Evolutionary conservation across 495 filamentous ascomycete genomes (phyloP), one percentile per base, ranked within the genome.

Genomic region (Penicillium fimorum): DNA sequence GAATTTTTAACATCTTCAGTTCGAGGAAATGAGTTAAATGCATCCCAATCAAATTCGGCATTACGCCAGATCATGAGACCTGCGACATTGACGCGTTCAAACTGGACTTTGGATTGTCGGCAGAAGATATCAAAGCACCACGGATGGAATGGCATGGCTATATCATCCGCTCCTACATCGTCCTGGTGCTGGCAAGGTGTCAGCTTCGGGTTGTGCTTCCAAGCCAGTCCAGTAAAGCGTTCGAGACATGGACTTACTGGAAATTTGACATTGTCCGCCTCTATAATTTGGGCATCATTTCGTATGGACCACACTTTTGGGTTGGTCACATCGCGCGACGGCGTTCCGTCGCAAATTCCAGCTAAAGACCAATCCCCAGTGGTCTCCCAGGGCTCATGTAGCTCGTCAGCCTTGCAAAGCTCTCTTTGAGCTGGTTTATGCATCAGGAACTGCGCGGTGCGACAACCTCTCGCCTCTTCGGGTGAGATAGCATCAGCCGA

Each of bases 101-200:
- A 59, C 4, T 55, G 57, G 10, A 18, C 5, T 43, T 58, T 58
- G 24, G 66, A 67, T 30, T 66, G 56, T 4, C 58, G 61, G 12
- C 46, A 60, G 43, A 66, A 71, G 15, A 70, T 68, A 37, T 73
- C 70, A 37, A 75, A 69, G 53, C 70, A 71, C 49, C 66, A 64
- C 3, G 71, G 70, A 48, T 74, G 70, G 38, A 74, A 70, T 1
- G 70, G 71, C 64, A 72, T 59, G 7, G 61, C 61, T 27, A 53
- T 27, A 5, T 44, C 55, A 32, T 59, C 40, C 41, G 33, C 25
- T 18, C 1, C 4, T 9, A 12, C 44, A 25, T 17, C 24, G 11
- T 44, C 17, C 57, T 58, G 37, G 20, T 1, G 2, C 22, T 22
- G 22, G 22, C 22, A 22, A 2, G 25, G 20, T 3, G 40, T 57